These are phyloP conservation scores for Urostyla sp. DNA, from an alignment of 73 alveolate species.

Conservation along the genomic window DNA sequence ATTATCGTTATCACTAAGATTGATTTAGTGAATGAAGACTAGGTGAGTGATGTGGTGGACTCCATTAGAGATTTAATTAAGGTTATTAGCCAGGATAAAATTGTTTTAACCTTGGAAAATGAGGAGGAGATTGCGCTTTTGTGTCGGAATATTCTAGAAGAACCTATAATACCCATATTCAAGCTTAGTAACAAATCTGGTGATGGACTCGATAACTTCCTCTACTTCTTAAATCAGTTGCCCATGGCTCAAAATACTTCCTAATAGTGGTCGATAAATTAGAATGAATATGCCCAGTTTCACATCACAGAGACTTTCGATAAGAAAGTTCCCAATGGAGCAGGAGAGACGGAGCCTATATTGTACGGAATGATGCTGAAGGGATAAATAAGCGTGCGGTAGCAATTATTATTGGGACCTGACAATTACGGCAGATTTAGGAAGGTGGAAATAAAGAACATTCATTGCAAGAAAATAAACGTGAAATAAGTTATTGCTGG, in stretches of 20 bases:
- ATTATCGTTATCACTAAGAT: constrained; percentile 89
- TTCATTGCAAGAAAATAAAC: constrained; percentile 88
- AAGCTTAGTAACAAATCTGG: constrained; percentile 76
- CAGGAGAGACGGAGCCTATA: constrained; percentile 71
- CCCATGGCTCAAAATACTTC: constrained; percentile 83
- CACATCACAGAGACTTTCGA: constrained; percentile 84
- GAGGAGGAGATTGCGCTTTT: constrained; percentile 87
- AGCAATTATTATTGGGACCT: constrained; percentile 91
- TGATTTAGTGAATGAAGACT: constrained; percentile 54
- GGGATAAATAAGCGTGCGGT: constrained; percentile 79
- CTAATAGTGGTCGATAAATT: constrained; percentile 58
- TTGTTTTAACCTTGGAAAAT: constrained; percentile 69
- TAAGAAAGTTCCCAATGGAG: neutral
- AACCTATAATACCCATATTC: constrained; percentile 83
- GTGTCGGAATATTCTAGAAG: constrained; percentile 75
- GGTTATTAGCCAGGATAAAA: constrained; percentile 49
- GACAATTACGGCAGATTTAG: constrained; percentile 90
- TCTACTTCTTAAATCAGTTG: constrained; percentile 78
- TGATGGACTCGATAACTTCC: constrained; percentile 81
- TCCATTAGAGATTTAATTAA: constrained; percentile 51
- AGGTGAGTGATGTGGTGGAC: constrained; percentile 19
- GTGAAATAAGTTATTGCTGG: constrained; percentile 90
- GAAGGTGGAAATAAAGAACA: constrained; percentile 84
- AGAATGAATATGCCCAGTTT: constrained; percentile 84
- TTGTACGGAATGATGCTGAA: constrained; percentile 90